Percentiles rank a stretch among this genome's conserved stretches.
These are phyloP conservation scores for Rhodotorula sp. DNA, from an alignment of 1,284 basidiomycete genomes.

Conservation along the genomic window DNA sequence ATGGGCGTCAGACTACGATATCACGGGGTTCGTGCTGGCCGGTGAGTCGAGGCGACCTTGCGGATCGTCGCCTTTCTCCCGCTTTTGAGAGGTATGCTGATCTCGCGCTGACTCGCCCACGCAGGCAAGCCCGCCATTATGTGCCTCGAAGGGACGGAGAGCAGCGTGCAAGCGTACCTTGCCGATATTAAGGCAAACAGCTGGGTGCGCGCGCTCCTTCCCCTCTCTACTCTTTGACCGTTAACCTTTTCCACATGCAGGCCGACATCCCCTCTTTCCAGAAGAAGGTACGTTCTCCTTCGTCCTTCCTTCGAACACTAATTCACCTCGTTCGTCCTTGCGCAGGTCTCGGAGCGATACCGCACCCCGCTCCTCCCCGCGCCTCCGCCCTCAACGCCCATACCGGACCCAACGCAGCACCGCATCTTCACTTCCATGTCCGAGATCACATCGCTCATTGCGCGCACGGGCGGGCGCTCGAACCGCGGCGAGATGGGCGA, in stretches of 20 bases:
- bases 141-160: slow-evolving; percentile 53
- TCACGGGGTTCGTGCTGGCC: slow-evolving; percentile 53
- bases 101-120: background rate
- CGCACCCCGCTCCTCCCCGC: slow-evolving; percentile 46
- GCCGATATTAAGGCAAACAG: slow-evolving; percentile 54
- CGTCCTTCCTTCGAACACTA: background rate
- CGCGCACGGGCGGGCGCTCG: slow-evolving; percentile 51
- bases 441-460: slow-evolving; percentile 53
- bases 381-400: background rate
- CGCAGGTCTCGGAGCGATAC: slow-evolving; percentile 53
- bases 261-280: slow-evolving; percentile 55
- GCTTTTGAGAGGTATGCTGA: background rate
- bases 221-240: too few relatives aligned
- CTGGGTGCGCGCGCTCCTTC: slow-evolving; percentile 45
- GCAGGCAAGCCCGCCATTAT: slow-evolving; percentile 55
- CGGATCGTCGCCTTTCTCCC: background rate
- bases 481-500: slow-evolving; percentile 56
- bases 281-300: slow-evolving; percentile 39
- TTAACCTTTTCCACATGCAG: background rate
- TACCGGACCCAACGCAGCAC: background rate
- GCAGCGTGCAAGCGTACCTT: slow-evolving; percentile 52
- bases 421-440: slow-evolving; percentile 52
- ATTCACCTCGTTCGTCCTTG: too few relatives aligned
- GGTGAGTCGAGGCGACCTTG: slow-evolving; percentile 10
- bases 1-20: slow-evolving; percentile 49